A percentile compares a stretch with the other conserved stretches of the same genome.
These are phyloP conservation scores for Gomphus bonarii DNA, from an alignment of 1,284 basidiomycete species.

Conservation along the genomic window DNA sequence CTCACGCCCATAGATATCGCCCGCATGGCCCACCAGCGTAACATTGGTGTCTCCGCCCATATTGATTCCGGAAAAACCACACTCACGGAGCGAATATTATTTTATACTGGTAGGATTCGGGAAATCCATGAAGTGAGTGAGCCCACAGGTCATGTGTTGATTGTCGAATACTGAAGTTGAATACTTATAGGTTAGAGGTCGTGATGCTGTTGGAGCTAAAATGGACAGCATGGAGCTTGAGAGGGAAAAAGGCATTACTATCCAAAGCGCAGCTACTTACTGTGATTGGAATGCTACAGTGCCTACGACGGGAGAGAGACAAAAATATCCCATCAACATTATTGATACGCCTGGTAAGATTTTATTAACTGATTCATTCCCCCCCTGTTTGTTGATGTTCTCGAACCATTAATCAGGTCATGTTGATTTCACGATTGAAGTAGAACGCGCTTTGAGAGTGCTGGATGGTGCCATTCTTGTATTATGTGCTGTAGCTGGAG, in stretches of 20 bases:
- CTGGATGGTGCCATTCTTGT: slow-evolving; percentile 96
- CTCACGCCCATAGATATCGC: slow-evolving; percentile 48
- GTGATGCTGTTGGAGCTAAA: slow-evolving; percentile 95
- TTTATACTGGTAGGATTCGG: slow-evolving; percentile 92
- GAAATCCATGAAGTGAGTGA: slow-evolving; percentile 90
- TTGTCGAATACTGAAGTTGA: background rate
- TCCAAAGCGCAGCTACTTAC: slow-evolving; percentile 97
- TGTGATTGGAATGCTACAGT: slow-evolving; percentile 87
- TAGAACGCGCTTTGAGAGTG: slow-evolving; percentile 93
- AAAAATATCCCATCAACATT: slow-evolving; percentile 93
- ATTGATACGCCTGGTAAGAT: slow-evolving; percentile 89
- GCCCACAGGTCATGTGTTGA: background rate
- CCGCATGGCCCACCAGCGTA: slow-evolving; percentile 58
- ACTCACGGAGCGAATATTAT: slow-evolving; percentile 93
- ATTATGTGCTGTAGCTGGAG: slow-evolving; percentile 93
- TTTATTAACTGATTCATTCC: slow-evolving; percentile 11
- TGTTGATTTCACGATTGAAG: slow-evolving; percentile 99
- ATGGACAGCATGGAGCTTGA: slow-evolving; percentile 99
- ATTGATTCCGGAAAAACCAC: slow-evolving; percentile 99
- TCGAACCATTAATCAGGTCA: slow-evolving; percentile 47
- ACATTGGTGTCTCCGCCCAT: slow-evolving; percentile 84
- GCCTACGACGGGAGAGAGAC: slow-evolving; percentile 51
- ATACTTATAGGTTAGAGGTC: slow-evolving; percentile 63
- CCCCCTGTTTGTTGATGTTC: background rate
- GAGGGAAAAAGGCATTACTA: slow-evolving; percentile 98